These are phyloP conservation scores for Tolypocladium endophyticum DNA, from an alignment of 2,329 filamentous ascomycete genomes.

Conservation along the genomic window DNA sequence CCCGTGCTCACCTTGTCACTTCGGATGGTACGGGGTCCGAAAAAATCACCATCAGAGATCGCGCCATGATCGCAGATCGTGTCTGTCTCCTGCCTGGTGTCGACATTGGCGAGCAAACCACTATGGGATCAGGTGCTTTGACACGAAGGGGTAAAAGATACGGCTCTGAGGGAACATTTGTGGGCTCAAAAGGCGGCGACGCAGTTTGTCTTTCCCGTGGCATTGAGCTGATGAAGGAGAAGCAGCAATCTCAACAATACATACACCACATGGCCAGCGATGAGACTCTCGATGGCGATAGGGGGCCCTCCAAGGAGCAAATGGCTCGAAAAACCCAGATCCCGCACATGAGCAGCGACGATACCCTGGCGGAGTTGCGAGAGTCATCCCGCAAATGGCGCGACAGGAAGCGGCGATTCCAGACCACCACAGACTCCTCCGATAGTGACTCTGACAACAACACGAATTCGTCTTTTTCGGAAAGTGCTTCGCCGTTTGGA, in stretches of 20 bases:
- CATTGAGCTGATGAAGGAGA: slow-evolving; percentile 1
- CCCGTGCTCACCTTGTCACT: slow-evolving; percentile 40
- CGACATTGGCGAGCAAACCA: slow-evolving; percentile 33
- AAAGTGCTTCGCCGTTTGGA: slow-evolving; percentile 35
- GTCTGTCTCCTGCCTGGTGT: slow-evolving; percentile 42
- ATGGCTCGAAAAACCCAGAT: slow-evolving; percentile 2
- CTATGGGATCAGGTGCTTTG: slow-evolving; percentile 43
- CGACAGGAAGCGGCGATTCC: slow-evolving; percentile 1
- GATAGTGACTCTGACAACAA: slow-evolving; percentile 9
- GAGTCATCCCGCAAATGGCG: slow-evolving; percentile 1
- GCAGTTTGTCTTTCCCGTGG: slow-evolving; percentile 30
- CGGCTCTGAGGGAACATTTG: slow-evolving; percentile 33
- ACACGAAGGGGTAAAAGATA: slow-evolving; percentile 35
- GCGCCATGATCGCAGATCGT: slow-evolving; percentile 47
- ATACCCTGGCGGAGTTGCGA: slow-evolving; percentile 11
- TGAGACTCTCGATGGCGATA: slow-evolving; percentile 8
- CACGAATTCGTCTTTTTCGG: not conserved
- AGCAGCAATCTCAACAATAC: not conserved
- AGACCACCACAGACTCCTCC: slow-evolving; percentile 3
- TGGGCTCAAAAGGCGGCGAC: slow-evolving; percentile 41
- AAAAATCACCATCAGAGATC: slow-evolving; percentile 32
- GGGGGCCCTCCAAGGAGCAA: slow-evolving; percentile 3
- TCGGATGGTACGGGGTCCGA: slow-evolving; percentile 40
- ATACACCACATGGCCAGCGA: slow-evolving; percentile 10
- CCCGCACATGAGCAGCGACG: slow-evolving; percentile 14